Evolutionary conservation across 257 asterid genomes (phyloP).

Genomic region (Ocimum tenuiflorum): DNA sequence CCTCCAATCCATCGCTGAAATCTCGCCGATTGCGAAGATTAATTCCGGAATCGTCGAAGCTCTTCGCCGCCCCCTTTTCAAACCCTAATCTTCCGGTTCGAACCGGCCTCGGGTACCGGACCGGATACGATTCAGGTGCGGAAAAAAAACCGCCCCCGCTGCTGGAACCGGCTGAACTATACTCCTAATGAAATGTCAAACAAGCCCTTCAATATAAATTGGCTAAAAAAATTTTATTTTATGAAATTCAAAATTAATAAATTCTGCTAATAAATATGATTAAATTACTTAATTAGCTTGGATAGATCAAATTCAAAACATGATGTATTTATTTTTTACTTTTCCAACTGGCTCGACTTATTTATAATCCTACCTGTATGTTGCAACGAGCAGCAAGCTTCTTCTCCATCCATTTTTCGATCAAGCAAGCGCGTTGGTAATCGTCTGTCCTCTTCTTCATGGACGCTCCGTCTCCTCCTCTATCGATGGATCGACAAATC

Average conservation of each 20-base stretch:
- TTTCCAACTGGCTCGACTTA: neutral
- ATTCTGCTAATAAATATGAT: no score
- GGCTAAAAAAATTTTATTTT: no score
- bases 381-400: neutral
- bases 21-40: slow-evolving; percentile 2
- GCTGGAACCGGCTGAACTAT: slow-evolving; percentile 28
- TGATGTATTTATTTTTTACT: no score
- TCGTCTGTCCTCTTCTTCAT: slow-evolving; percentile 40
- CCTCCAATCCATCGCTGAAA: slow-evolving; percentile 9
- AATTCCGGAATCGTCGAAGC: slow-evolving; percentile 6
- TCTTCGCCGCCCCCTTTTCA: no score
- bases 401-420: slow-evolving; percentile 35
- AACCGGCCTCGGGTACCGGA: no score
- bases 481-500: no score
- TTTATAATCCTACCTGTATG: neutral
- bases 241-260: no score
- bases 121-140: slow-evolving; percentile 35
- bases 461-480: no score
- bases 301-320: no score
- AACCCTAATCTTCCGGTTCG: slow-evolving; percentile 31
- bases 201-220: no score
- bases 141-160: slow-evolving; percentile 30
- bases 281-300: no score
- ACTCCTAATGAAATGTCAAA: neutral
- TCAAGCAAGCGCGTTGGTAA: slow-evolving; percentile 40